phyloP scores from a whole-genome alignment of 768 basidiomycete species.

The Leccinum imitatum region DNA sequence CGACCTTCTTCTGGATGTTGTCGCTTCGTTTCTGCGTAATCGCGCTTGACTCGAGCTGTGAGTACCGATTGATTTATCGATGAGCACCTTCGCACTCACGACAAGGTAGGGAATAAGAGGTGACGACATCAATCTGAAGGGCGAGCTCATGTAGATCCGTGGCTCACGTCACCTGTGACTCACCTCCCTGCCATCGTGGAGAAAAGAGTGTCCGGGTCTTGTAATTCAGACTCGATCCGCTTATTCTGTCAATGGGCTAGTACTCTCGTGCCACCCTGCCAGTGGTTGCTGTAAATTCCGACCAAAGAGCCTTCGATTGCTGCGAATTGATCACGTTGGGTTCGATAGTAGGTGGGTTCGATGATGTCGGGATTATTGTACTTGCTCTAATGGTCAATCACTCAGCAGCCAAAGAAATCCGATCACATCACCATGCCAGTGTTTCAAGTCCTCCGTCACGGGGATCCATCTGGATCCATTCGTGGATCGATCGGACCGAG shows the following conservation, averaged over 20 bases:
- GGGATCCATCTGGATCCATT: not conserved
- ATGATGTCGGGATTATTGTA: no score
- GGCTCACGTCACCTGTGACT: not conserved
- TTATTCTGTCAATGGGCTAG: not conserved
- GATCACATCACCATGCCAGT: not conserved
- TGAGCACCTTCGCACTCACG: slow-evolving; percentile 15
- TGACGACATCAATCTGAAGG: slow-evolving; percentile 17
- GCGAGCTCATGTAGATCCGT: no score
- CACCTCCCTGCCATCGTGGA: not conserved
- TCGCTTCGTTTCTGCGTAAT: slow-evolving; percentile 45
- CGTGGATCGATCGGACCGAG: not conserved
- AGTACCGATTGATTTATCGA: slow-evolving; percentile 1
- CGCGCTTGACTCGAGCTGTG: slow-evolving; percentile 32
- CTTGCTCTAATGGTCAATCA: no score
- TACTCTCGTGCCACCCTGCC: not conserved
- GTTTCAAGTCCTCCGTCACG: not conserved
- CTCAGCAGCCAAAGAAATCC: not conserved
- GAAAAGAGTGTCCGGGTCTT: not conserved
- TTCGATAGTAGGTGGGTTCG: not conserved
- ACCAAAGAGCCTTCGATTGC: not conserved
- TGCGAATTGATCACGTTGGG: not conserved
- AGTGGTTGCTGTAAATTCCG: no score
- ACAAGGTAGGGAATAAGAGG: slow-evolving; percentile 18
- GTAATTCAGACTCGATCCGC: not conserved
- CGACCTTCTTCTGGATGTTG: slow-evolving; percentile 54